phyloP scores from a whole-genome alignment of 768 basidiomycete species.

The Boletales sp. region DNA sequence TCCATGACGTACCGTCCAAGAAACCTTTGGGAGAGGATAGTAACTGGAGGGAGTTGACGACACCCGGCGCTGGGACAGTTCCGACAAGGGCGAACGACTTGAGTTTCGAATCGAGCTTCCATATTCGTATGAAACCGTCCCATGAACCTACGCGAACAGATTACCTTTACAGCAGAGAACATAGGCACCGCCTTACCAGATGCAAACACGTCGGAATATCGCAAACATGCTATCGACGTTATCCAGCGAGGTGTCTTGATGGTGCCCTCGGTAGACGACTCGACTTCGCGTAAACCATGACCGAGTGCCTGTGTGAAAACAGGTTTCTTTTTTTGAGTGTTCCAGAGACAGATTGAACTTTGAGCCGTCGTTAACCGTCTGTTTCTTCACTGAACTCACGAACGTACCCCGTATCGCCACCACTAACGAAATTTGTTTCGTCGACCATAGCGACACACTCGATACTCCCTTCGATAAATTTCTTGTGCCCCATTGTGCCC shows the following conservation, averaged over 20 bases:
- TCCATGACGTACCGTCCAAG: slow-evolving; percentile 43
- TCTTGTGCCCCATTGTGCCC: slow-evolving; percentile 20
- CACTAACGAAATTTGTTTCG: slow-evolving; percentile 87
- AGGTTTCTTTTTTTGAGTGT: slow-evolving; percentile 91
- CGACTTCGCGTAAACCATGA: slow-evolving; percentile 76
- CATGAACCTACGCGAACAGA: slow-evolving; percentile 67
- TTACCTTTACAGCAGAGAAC: not conserved
- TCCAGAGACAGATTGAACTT: slow-evolving; percentile 89
- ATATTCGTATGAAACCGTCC: slow-evolving; percentile 86
- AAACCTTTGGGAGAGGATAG: slow-evolving; percentile 46
- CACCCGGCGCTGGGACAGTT: slow-evolving; percentile 64
- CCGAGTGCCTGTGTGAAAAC: slow-evolving; percentile 82
- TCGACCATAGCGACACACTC: slow-evolving; percentile 95
- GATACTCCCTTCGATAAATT: slow-evolving; percentile 84
- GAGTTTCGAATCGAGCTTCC: slow-evolving; percentile 80
- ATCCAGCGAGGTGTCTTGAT: slow-evolving; percentile 88
- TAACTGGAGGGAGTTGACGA: slow-evolving; percentile 89
- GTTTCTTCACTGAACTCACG: not conserved
- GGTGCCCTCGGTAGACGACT: slow-evolving; percentile 69
- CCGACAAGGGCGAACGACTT: slow-evolving; percentile 71
- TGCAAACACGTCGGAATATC: slow-evolving; percentile 87
- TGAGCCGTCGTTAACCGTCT: not conserved
- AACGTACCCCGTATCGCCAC: slow-evolving; percentile 91
- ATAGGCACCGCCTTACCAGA: slow-evolving; percentile 56
- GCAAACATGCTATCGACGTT: slow-evolving; percentile 74